These are phyloP conservation scores for Phytophthora syringae DNA, from an alignment of 352 stramenopile species.

Conservation along the genomic window DNA sequence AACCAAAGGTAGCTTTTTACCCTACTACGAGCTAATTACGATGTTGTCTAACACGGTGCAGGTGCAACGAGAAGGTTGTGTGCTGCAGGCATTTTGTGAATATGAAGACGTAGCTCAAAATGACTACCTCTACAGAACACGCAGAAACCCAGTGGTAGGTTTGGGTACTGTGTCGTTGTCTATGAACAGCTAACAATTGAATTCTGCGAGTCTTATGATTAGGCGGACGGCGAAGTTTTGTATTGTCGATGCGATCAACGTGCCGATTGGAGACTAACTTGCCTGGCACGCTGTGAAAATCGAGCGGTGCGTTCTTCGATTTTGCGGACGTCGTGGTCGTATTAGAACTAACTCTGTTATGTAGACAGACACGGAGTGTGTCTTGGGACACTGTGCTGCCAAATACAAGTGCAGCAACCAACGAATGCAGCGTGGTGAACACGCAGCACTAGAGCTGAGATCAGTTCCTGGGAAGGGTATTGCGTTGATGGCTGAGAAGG, in stretches of 20 bases:
- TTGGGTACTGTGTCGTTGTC: neutral
- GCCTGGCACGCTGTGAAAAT: constrained; percentile 2
- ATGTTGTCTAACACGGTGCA: neutral
- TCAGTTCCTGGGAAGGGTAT: no score
- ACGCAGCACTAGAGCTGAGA: no score
- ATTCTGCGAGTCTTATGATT: no score
- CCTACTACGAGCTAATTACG: no score
- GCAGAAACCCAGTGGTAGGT: neutral
- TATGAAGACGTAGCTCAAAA: constrained; percentile 2
- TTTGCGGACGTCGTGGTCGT: neutral
- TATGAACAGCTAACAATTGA: neutral
- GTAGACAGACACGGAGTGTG: constrained; percentile 8
- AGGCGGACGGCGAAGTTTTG: neutral
- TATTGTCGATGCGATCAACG: neutral
- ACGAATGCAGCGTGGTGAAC: no score
- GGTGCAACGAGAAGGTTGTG: neutral
- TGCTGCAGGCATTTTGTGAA: neutral
- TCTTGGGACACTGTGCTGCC: neutral
- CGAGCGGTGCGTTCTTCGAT: neutral
- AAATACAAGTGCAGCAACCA: no score
- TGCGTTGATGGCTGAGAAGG: no score
- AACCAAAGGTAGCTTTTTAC: no score
- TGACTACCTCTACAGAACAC: neutral
- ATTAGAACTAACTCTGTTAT: neutral
- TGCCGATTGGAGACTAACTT: constrained; percentile 3